Evolutionary conservation across 768 basidiomycete species (phyloP).

Genomic region (Boletus huronensis): DNA sequence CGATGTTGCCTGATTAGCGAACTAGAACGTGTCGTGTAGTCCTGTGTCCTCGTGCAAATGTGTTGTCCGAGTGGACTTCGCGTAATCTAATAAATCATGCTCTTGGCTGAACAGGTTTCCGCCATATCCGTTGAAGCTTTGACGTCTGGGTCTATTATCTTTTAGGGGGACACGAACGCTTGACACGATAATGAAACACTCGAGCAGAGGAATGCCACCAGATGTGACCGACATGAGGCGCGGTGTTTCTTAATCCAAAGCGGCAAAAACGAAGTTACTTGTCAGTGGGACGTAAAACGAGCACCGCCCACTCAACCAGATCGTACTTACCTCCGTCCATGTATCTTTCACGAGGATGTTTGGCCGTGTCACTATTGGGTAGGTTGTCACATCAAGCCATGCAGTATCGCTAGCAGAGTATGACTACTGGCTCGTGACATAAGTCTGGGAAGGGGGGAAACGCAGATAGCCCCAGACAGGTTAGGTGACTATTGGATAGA

Average conservation of each 20-base stretch:
- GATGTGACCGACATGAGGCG: neutral
- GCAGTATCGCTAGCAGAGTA: too few relatives aligned
- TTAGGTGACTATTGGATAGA: neutral
- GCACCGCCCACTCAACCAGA: neutral
- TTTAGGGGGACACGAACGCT: neutral
- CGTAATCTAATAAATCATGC: neutral
- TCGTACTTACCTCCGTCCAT: neutral
- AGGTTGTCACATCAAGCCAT: neutral
- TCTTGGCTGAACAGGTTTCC: neutral
- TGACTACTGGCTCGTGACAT: neutral
- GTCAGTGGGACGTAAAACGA: slow-evolving; percentile 6
- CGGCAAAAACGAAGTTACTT: neutral
- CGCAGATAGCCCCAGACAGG: neutral
- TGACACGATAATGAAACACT: neutral
- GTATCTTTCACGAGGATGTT: neutral
- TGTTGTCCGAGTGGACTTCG: neutral
- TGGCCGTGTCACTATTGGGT: neutral
- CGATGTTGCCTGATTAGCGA: neutral
- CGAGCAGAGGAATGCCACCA: neutral
- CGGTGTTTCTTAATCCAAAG: neutral
- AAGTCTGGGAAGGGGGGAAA: neutral
- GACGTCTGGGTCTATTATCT: neutral
- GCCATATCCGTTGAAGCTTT: neutral
- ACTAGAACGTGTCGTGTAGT: neutral
- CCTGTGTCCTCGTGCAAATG: neutral